Conservation (phyloP, 805 yeast genomes). For the Komagataella kurtzmanii region DNA sequence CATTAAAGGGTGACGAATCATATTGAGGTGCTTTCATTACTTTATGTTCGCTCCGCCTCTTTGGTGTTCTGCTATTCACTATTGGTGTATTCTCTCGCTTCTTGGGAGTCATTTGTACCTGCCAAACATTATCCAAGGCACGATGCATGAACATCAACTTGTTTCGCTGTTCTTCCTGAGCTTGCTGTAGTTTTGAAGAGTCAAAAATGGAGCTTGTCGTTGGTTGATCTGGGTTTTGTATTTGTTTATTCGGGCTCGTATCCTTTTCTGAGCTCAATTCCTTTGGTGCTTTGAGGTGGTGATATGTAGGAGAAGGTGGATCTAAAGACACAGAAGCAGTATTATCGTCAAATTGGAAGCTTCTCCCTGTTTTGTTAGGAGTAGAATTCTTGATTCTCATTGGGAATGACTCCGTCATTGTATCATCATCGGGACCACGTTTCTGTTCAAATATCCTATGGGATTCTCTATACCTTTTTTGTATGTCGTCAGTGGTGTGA, state of each 20-base stretch:
- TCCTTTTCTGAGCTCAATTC: not conserved
- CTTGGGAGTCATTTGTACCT: conserved; percentile 19
- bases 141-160: conserved; percentile 8
- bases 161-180: conserved; percentile 1
- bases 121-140: conserved; percentile 19
- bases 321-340: conserved; percentile 1
- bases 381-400: conserved; percentile 7
- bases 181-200: conserved; percentile 6
- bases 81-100: not conserved
- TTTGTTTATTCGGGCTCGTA: not conserved
- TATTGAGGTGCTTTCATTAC: conserved; percentile 1
- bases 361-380: conserved; percentile 8
- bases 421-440: conserved; percentile 6
- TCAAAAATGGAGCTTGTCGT: conserved; percentile 10
- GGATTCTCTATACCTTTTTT: conserved; percentile 7
- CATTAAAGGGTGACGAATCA: conserved; percentile 3
- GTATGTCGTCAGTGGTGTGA: conserved; percentile 5
- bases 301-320: conserved; percentile 5
- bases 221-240: conserved; percentile 2
- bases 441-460: conserved; percentile 2
- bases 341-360: not conserved
- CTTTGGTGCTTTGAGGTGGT: conserved; percentile 1
- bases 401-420: conserved; percentile 6
- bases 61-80: conserved; percentile 1
- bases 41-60: conserved; percentile 1